Percentiles rank a stretch among this genome's conserved stretches.
Evolutionary conservation across 2,329 filamentous ascomycete species (phyloP).

Genomic region (Talaromyces sp.): DNA sequence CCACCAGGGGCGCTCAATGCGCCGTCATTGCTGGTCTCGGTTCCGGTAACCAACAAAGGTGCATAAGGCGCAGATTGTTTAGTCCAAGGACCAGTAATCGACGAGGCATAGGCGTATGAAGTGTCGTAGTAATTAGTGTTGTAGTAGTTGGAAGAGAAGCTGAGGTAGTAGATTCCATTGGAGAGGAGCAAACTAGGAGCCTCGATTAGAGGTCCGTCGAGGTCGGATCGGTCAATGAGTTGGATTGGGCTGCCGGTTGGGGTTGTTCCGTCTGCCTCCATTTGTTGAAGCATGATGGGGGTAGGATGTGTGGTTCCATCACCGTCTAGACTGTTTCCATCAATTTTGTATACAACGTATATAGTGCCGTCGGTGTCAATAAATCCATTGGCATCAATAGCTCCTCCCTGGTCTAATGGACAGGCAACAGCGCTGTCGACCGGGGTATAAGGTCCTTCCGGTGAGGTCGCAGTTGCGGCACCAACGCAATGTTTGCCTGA

Average conservation of each 20-base stretch:
- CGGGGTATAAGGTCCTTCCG: conserved; percentile 53
- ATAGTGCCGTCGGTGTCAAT: conserved; percentile 49
- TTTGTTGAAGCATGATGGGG: conserved; percentile 58
- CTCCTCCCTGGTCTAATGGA: conserved; percentile 52
- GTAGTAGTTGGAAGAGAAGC: conserved; percentile 59
- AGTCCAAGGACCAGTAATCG: conserved; percentile 31
- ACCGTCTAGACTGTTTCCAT: conserved; percentile 55
- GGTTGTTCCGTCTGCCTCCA: conserved; percentile 51
- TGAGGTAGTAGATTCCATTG: conserved; percentile 54
- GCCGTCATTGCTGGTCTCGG: conserved; percentile 25
- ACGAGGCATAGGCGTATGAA: conserved; percentile 52
- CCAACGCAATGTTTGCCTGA: conserved; percentile 56
- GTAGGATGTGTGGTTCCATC: conserved; percentile 48
- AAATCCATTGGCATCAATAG: conserved; percentile 61
- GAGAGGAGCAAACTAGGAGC: conserved; percentile 51
- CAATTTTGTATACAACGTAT: conserved; percentile 64
- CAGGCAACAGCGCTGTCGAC: conserved; percentile 50
- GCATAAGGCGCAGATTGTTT: conserved; percentile 25
- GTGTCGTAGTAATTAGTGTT: conserved; percentile 54
- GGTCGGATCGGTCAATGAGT: conserved; percentile 58
- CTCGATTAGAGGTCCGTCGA: conserved; percentile 59
- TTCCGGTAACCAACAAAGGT: conserved; percentile 31
- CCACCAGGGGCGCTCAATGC: conserved; percentile 32
- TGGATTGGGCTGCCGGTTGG: conserved; percentile 50
- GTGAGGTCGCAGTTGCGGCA: conserved; percentile 47